Evolutionary conservation across 2,329 filamentous ascomycete genomes (phyloP), one percentile per base, ranked within the genome.

Genomic region (Dothistroma pini): DNA sequence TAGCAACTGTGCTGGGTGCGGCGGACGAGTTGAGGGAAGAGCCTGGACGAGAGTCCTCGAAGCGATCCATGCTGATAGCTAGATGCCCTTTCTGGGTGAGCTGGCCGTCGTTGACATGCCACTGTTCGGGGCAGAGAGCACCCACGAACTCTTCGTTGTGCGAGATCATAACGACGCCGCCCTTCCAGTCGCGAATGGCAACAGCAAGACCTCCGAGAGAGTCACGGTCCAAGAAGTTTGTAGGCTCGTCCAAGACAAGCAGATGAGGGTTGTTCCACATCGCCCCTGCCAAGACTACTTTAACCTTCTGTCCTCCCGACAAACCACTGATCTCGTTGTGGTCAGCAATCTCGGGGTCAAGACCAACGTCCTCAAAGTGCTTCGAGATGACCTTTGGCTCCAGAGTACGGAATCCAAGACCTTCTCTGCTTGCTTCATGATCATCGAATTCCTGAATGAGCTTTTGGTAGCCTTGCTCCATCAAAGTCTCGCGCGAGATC

Each of bases 71-170:
- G 57, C 84, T 82, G 66, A 96, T 82, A 60, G 90, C 87, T 1
- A 88, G 79, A 74, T 87, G 86, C 69, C 91, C 91, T 75, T 91
- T 91, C 78, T 93, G 88, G 2, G 91, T 89, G 63, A 99, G 88
- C 54, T 89, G 88, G 1, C 95, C 95, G 70, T 93, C 91, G 58
- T 86, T 88, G 67, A 99, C 91, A 77, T 96, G 90, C 90, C 95
- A 96, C 78, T 97, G 93, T 81, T 99, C 96, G 4, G 90, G 90
- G 78, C 95, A 95, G 11, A 99, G 86, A 2, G 93, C 93, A 62
- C 93, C 93, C 56, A 99, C 93, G 72, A 99, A 99, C 77, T 99
- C 95, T 75, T 97, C 93, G 84, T 99, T 97, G 80, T 99, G 95
- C 64, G 93, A 97, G 78, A 99, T 99, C 88, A 99, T 96, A 66